A percentile compares a stretch with the other conserved stretches of the same genome.
Evolutionary conservation across 2,329 filamentous ascomycete genomes (phyloP).

Genomic region (Scopulariopsis brevicaulis): DNA sequence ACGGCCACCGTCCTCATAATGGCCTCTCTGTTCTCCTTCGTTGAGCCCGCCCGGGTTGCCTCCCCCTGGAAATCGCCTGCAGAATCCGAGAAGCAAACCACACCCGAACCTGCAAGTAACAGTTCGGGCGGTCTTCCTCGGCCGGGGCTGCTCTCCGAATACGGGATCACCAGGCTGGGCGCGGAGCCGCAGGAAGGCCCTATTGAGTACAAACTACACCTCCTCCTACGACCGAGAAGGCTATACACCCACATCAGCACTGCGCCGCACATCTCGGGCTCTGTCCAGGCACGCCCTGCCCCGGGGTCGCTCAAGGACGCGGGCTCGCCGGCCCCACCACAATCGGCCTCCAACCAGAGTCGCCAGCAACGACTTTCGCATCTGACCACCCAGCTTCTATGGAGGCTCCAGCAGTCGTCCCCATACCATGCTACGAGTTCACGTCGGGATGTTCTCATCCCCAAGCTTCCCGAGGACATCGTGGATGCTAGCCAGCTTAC

Average conservation of each 20-base stretch:
- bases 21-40: constrained; percentile 95
- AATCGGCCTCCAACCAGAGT: constrained; percentile 47
- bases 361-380: constrained; percentile 80
- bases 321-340: constrained; percentile 13
- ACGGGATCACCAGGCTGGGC: constrained; percentile 64
- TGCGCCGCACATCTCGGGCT: constrained; percentile 5
- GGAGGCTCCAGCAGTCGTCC: constrained; percentile 90
- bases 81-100: constrained; percentile 23
- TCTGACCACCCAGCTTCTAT: constrained; percentile 86
- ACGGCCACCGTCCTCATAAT: constrained; percentile 30
- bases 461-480: constrained; percentile 58
- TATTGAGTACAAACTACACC: constrained; percentile 91
- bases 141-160: constrained; percentile 41
- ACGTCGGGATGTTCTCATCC: constrained; percentile 61
- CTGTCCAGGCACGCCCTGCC: constrained; percentile 4
- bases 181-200: constrained; percentile 90
- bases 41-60: constrained; percentile 74
- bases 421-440: constrained; percentile 77
- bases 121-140: constrained; percentile 3
- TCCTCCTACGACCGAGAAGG: constrained; percentile 69
- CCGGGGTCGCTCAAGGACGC: constrained; percentile 15
- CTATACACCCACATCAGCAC: constrained; percentile 66
- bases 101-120: constrained; percentile 6
- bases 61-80: constrained; percentile 74
- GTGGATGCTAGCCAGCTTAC: constrained; percentile 32